A percentile compares a stretch with the other conserved stretches of the same genome.
Conservation (phyloP, 2,329 filamentous ascomycete species). For the Trichoderma sp. region DNA sequence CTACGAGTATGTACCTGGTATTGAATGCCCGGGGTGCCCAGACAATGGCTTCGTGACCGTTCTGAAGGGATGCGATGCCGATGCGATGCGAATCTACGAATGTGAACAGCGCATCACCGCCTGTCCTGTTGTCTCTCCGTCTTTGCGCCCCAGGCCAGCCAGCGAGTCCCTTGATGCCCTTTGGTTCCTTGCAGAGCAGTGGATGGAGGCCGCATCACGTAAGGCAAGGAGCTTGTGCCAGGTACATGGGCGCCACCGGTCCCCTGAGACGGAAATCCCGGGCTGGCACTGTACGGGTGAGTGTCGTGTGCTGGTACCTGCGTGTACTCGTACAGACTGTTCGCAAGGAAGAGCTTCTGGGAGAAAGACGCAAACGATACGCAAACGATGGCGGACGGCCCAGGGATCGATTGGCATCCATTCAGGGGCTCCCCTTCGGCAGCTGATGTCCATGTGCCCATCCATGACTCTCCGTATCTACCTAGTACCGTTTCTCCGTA, state of each 20-base stretch:
- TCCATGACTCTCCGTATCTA: neutral
- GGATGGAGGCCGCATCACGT: neutral
- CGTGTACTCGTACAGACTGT: neutral
- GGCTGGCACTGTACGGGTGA: slow-evolving; percentile 13
- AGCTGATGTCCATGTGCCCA: neutral
- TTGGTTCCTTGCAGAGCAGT: neutral
- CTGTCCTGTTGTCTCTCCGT: neutral
- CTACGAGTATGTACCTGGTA: neutral
- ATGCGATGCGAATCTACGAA: neutral
- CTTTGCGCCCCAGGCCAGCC: neutral
- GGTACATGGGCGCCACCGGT: neutral
- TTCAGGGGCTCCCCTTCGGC: neutral
- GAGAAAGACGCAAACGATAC: slow-evolving; percentile 13
- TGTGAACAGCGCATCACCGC: slow-evolving; percentile 12
- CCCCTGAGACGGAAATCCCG: slow-evolving; percentile 8
- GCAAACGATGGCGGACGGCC: slow-evolving; percentile 2
- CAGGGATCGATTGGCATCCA: slow-evolving; percentile 1
- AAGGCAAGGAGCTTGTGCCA: neutral
- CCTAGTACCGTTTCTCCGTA: neutral
- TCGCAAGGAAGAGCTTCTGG: neutral
- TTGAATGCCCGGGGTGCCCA: neutral
- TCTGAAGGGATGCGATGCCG: neutral
- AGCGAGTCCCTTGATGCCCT: neutral
- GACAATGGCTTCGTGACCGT: slow-evolving; percentile 6
- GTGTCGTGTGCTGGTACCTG: slow-evolving; percentile 8